phyloP scores from a whole-genome alignment of 768 basidiomycete species.

The Hydnomerulius pinastri region DNA sequence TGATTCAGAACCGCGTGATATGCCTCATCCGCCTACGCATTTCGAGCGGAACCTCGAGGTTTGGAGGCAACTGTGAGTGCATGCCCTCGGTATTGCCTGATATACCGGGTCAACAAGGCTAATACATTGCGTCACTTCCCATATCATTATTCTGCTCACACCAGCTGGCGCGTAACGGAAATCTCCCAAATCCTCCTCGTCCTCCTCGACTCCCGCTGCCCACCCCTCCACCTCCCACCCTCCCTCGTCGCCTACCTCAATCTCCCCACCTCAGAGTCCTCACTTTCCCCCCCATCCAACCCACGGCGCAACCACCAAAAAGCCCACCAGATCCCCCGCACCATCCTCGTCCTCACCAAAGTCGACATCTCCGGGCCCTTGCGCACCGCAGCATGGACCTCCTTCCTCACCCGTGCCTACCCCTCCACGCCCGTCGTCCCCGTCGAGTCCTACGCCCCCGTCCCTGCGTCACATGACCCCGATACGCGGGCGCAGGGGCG shows the following conservation, averaged over 20 bases:
- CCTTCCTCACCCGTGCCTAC: constrained; percentile 54
- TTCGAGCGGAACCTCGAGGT: constrained; percentile 93
- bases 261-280: constrained; percentile 15
- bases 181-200: constrained; percentile 87
- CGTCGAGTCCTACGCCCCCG: constrained; percentile 76
- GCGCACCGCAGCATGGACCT: constrained; percentile 65
- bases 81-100: no score
- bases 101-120: no score
- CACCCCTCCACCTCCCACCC: constrained; percentile 81
- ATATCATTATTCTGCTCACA: no score
- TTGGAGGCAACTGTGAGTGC: constrained; percentile 86
- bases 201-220: constrained; percentile 88
- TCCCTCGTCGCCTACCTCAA: constrained; percentile 69
- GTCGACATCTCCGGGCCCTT: constrained; percentile 78
- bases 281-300: constrained; percentile 13
- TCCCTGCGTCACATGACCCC: constrained; percentile 25
- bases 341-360: constrained; percentile 85
- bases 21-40: constrained; percentile 72
- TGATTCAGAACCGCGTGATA: constrained; percentile 21
- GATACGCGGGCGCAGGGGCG: constrained; percentile 44
- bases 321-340: constrained; percentile 6
- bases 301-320: constrained; percentile 35
- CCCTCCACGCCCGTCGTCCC: constrained; percentile 64
- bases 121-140: no score
- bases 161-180: constrained; percentile 95